A percentile compares a stretch with the other conserved stretches of the same genome.
Conservation (phyloP, 2,329 filamentous ascomycete genomes). For the Trichoderma asperellum region DNA sequence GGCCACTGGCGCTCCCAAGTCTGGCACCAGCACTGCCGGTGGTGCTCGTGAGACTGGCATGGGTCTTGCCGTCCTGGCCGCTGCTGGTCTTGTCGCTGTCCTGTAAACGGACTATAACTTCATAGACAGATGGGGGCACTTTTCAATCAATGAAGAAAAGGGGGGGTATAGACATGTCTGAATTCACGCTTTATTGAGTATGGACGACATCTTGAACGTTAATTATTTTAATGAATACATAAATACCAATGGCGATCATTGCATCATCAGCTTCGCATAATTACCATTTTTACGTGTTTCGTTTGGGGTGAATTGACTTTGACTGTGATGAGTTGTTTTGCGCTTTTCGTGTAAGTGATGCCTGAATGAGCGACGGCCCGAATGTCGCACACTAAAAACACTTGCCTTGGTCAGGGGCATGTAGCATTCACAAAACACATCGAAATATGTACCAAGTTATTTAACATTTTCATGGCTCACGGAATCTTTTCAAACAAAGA, state of each 20-base stretch:
- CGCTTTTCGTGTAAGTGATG: neutral
- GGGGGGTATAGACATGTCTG: neutral
- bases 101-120: slow-evolving; percentile 34
- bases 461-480: neutral
- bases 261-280: neutral
- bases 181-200: neutral
- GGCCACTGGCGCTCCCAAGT: neutral
- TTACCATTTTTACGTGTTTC: neutral
- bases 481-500: neutral
- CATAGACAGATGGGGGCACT: neutral
- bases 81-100: slow-evolving; percentile 38
- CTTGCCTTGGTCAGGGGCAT: neutral
- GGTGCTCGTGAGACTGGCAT: slow-evolving; percentile 37
- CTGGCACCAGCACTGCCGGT: slow-evolving; percentile 21
- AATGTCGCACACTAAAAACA: neutral
- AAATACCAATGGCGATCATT: neutral
- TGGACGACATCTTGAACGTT: neutral
- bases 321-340: neutral
- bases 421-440: neutral
- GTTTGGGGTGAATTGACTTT: neutral
- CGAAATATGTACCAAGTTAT: too few species aligned
- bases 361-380: neutral
- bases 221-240: neutral
- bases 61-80: slow-evolving; percentile 39
- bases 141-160: neutral